Percentiles rank a stretch among this genome's conserved stretches.
phyloP scores from a whole-genome alignment of 2,329 filamentous ascomycete species.

The Cercospora nicotianae region DNA sequence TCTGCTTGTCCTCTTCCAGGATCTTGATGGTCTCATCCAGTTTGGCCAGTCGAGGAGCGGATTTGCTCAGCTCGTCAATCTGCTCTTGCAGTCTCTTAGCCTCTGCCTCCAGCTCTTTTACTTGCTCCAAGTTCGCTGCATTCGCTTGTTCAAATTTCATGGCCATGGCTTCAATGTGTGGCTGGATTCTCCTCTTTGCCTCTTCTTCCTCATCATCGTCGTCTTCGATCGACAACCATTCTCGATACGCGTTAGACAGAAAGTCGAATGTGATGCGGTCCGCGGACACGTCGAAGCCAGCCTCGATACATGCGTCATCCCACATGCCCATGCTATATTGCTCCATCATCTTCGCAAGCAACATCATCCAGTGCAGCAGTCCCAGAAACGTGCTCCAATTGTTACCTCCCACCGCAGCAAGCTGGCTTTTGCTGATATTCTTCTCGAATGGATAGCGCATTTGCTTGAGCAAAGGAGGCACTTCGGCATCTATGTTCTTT shows the following conservation, averaged over 20 bases:
- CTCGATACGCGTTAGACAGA: slow-evolving; percentile 81
- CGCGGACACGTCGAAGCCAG: slow-evolving; percentile 80
- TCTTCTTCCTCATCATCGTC: slow-evolving; percentile 83
- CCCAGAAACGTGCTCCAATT: slow-evolving; percentile 97
- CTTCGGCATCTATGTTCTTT: slow-evolving; percentile 93
- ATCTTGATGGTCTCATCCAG: slow-evolving; percentile 89
- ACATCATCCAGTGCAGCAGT: slow-evolving; percentile 98
- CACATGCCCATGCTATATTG: slow-evolving; percentile 75
- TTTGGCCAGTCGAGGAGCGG: slow-evolving; percentile 76
- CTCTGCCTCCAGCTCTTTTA: slow-evolving; percentile 83
- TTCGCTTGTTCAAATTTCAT: slow-evolving; percentile 82
- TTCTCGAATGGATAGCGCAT: slow-evolving; percentile 92
- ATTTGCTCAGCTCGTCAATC: slow-evolving; percentile 86
- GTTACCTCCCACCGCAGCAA: slow-evolving; percentile 90
- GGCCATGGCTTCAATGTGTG: slow-evolving; percentile 86
- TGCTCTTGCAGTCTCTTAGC: slow-evolving; percentile 78
- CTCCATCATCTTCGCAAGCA: slow-evolving; percentile 90
- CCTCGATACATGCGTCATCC: slow-evolving; percentile 85
- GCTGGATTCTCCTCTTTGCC: slow-evolving; percentile 72
- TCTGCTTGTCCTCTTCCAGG: slow-evolving; percentile 88
- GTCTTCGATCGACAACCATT: slow-evolving; percentile 82
- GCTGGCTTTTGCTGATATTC: slow-evolving; percentile 93
- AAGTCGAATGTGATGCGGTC: slow-evolving; percentile 96
- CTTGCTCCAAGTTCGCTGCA: slow-evolving; percentile 77
- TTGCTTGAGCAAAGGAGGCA: slow-evolving; percentile 88